Conservation (phyloP, 192 early-diverging fungal genomes). For the Jimgerdemannia lactiflua region DNA sequence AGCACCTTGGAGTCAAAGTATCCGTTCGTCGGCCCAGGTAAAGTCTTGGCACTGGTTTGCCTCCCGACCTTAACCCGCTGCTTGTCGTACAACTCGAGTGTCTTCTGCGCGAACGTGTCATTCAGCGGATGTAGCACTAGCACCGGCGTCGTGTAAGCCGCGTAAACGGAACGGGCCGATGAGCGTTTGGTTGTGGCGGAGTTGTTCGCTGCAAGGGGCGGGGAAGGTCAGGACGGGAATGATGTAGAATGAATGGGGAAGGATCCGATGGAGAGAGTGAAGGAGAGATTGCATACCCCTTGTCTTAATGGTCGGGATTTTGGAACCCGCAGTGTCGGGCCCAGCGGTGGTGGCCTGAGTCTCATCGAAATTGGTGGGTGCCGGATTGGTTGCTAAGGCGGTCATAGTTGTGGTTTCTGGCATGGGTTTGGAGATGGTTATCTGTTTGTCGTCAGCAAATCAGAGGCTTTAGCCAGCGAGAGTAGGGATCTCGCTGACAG, state of each 20-base stretch:
- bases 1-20: constrained; percentile 86
- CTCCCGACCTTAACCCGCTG: constrained; percentile 64
- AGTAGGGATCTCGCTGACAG: not conserved
- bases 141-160: constrained; percentile 6
- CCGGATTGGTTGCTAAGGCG: not conserved
- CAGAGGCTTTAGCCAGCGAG: not conserved
- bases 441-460: not conserved
- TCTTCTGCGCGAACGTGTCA: constrained; percentile 45
- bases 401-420: not conserved
- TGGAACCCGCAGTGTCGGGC: not conserved
- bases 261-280: not conserved
- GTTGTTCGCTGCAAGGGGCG: not conserved
- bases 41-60: constrained; percentile 59
- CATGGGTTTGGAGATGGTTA: not conserved
- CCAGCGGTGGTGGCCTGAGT: not conserved
- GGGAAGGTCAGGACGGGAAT: not conserved
- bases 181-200: not conserved
- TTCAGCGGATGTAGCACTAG: constrained; percentile 44
- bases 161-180: not conserved
- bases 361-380: not conserved
- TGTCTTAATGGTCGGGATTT: not conserved
- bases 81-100: constrained; percentile 49
- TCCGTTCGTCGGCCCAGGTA: constrained; percentile 64
- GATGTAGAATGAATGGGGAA: not conserved
- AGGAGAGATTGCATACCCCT: not conserved